Percentiles rank a stretch among this genome's conserved stretches.
phyloP scores from a whole-genome alignment of 306 rosid species.

The Mimosa pudica region DNA sequence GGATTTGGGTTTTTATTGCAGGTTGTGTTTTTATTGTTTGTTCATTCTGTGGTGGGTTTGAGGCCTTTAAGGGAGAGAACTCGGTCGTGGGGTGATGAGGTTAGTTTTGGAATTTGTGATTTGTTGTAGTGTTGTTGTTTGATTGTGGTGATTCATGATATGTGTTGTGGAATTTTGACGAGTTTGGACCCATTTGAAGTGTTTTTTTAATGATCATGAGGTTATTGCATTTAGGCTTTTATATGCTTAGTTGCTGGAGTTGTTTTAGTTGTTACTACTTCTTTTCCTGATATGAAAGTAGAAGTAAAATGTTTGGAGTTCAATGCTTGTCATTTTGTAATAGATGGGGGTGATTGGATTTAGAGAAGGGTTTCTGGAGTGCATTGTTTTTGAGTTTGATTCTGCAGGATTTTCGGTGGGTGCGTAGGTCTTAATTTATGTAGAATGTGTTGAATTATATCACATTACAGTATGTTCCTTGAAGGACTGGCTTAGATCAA shows the following conservation, averaged over 20 bases:
- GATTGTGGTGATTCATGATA: slow-evolving; percentile 2
- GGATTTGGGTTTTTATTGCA: slow-evolving; percentile 42
- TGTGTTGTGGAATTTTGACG: not conserved
- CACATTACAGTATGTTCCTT: slow-evolving; percentile 9
- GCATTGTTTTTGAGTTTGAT: not conserved
- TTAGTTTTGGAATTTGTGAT: slow-evolving; percentile 38
- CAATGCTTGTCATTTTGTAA: slow-evolving; percentile 4
- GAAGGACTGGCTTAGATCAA: not conserved
- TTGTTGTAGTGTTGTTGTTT: not conserved
- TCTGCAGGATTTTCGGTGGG: not conserved
- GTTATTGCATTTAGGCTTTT: not conserved
- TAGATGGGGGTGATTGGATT: slow-evolving; percentile 26
- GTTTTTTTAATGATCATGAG: not conserved
- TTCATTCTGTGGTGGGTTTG: slow-evolving; percentile 66
- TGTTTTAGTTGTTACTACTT: not conserved
- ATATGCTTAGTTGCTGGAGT: not conserved
- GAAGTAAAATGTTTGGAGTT: slow-evolving; percentile 24
- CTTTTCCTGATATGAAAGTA: slow-evolving; percentile 10
- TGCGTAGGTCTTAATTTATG: not conserved
- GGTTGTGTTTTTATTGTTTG: slow-evolving; percentile 44
- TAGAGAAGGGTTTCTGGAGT: slow-evolving; percentile 19
- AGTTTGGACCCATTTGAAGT: not conserved
- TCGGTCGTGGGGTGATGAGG: slow-evolving; percentile 98
- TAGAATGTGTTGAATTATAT: not conserved
- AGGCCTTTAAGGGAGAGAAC: slow-evolving; percentile 90